Evolutionary conservation across 192 early-diverging fungal genomes (phyloP), one percentile per base, ranked within the genome.

Genomic region (Piromyces finnis): DNA sequence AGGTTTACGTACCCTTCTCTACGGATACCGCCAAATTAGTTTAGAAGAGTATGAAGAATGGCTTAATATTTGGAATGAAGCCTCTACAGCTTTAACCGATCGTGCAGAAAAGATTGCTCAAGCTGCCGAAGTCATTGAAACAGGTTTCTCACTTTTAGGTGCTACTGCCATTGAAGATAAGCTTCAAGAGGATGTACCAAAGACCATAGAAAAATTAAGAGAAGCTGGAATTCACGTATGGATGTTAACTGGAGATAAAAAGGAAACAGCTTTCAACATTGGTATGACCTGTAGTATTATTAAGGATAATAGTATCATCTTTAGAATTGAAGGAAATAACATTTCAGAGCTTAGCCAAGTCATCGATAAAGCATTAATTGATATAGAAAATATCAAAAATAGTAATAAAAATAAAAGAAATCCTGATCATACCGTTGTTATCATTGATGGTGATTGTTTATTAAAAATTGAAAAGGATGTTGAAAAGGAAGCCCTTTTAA

Each of bases 1-100:
- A 78, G 96, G 96, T 11, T 82, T 96, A 80, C 90, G 96, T 30
- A 97, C 96, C 12, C 87, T 97, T 29, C 87, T 92, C 12, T 91
- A 94, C 77, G 94, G 90, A 7, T 92, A 92, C 84, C 84, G 91
- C 77, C 88, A 86, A 80, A 83, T 97, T 32, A 78, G 85, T 0
- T 84, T 90, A 30, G 85, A 87, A 14, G 90, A 90, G 81, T 96
- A 94, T 81, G 82, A 85, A 81, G 82, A 87, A 17, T 68, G 51
- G 51, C 51, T 68, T 68, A 68, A 68, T n/a, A n/a, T 68, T 68
- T 94, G 92, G 68, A 84, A 90, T 29, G 88, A 90, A 29, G 96
- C 96, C 0, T 88, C 91, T 32, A 88, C 87, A 30, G 84, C 91
- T 12, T 85, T 97, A 12, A 87, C 84, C 26, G 86, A 91, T 77